These are phyloP conservation scores for Cladosporium sp. DNA, from an alignment of 2,329 filamentous ascomycete genomes.

Conservation along the genomic window DNA sequence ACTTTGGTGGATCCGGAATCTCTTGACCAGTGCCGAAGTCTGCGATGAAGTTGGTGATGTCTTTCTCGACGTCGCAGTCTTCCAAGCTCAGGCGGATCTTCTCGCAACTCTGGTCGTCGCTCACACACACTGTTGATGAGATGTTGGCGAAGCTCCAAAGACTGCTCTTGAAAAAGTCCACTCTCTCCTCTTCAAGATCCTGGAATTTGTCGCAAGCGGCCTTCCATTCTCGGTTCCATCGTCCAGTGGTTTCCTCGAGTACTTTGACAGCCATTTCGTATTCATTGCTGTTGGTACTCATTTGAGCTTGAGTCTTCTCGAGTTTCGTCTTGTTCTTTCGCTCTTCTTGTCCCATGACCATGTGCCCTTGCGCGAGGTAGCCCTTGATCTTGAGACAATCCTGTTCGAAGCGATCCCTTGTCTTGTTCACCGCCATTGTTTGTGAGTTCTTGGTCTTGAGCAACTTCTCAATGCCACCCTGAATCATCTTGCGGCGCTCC, in stretches of 20 bases:
- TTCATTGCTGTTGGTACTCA: conserved; percentile 86
- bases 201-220: conserved; percentile 97
- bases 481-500: conserved; percentile 93
- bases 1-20: conserved; percentile 94
- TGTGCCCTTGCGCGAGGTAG: conserved; percentile 96
- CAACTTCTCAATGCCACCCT: conserved; percentile 89
- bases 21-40: conserved; percentile 91
- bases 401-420: conserved; percentile 92
- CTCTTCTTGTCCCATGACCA: conserved; percentile 99
- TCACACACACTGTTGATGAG: conserved; percentile 94
- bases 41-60: conserved; percentile 85
- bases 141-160: conserved; percentile 98
- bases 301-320: conserved; percentile 96
- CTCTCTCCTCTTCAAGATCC: conserved; percentile 92
- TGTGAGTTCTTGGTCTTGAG: conserved; percentile 92
- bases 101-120: conserved; percentile 91
- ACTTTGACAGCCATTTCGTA: conserved; percentile 92
- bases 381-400: conserved; percentile 98
- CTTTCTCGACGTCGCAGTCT: conserved; percentile 94
- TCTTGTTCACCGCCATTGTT: conserved; percentile 88
- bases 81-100: conserved; percentile 92
- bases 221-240: conserved; percentile 99
- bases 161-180: conserved; percentile 97
- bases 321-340: conserved; percentile 98
- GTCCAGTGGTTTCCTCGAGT: conserved; percentile 88